Evolutionary conservation across 2,329 filamentous ascomycete species (phyloP).

Genomic region (Monosporascus ibericus): DNA sequence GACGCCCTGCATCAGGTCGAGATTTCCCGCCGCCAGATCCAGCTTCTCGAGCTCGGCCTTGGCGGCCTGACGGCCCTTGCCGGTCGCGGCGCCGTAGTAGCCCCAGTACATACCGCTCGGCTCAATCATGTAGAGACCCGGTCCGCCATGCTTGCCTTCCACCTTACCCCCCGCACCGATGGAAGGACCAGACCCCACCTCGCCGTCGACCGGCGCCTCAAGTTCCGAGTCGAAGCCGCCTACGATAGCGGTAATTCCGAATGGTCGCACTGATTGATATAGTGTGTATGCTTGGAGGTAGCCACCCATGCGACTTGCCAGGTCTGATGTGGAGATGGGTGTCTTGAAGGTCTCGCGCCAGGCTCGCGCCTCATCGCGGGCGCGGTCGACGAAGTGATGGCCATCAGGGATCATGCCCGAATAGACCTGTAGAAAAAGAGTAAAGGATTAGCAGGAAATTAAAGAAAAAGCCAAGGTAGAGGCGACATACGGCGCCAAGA

Average conservation of each 20-base stretch:
- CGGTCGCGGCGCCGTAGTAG: slow-evolving; percentile 95
- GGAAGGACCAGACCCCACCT: slow-evolving; percentile 76
- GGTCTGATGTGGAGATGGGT: slow-evolving; percentile 80
- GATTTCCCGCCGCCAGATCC: slow-evolving; percentile 69
- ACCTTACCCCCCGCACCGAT: slow-evolving; percentile 81
- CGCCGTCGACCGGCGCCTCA: slow-evolving; percentile 79
- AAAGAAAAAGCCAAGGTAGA: neutral
- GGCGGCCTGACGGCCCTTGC: slow-evolving; percentile 92
- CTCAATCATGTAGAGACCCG: slow-evolving; percentile 98
- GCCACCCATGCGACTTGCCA: slow-evolving; percentile 88
- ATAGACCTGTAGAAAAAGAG: slow-evolving; percentile 59
- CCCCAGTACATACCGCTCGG: slow-evolving; percentile 97
- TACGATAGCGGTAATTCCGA: slow-evolving; percentile 91
- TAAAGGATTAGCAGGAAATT: neutral
- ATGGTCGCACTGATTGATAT: slow-evolving; percentile 93
- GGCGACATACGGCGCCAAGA: slow-evolving; percentile 72
- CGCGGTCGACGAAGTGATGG: slow-evolving; percentile 88
- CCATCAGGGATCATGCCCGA: slow-evolving; percentile 93
- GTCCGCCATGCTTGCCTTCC: slow-evolving; percentile 71
- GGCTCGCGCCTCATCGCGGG: slow-evolving; percentile 83
- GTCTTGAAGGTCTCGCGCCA: slow-evolving; percentile 95
- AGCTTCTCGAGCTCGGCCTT: slow-evolving; percentile 99
- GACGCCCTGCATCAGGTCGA: slow-evolving; percentile 80
- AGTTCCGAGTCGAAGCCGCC: slow-evolving; percentile 89
- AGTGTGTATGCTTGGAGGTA: slow-evolving; percentile 97